Conservation (phyloP, 805 yeast genomes). For the Lipomyces anomalus region DNA sequence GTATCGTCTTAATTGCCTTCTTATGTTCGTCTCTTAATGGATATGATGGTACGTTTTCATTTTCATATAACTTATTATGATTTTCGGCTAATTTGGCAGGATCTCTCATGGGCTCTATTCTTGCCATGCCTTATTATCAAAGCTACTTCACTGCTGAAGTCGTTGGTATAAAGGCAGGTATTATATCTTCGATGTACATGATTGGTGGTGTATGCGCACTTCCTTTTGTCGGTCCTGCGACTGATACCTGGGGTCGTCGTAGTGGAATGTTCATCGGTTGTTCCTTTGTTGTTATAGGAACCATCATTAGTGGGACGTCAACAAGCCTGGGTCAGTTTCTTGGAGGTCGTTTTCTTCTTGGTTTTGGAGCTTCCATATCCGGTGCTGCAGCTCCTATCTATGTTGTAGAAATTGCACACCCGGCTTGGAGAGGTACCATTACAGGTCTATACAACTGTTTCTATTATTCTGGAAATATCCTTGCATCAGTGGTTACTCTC, state of each 20-base stretch:
- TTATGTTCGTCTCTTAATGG: conserved; percentile 12
- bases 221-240: background rate
- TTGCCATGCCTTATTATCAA: conserved; percentile 12
- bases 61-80: no score
- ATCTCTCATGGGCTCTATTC: conserved; percentile 11
- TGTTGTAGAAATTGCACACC: conserved; percentile 44
- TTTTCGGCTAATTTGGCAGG: no score
- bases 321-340: conserved; percentile 12
- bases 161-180: background rate
- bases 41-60: conserved; percentile 15
- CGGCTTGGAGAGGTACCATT: conserved; percentile 39
- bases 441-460: conserved; percentile 45
- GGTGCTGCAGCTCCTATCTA: conserved; percentile 11
- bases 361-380: conserved; percentile 15
- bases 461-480: conserved; percentile 49
- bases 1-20: conserved; percentile 5
- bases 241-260: conserved; percentile 7
- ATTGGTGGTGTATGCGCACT: conserved; percentile 1
- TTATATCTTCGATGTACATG: background rate
- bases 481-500: conserved; percentile 48
- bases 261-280: background rate
- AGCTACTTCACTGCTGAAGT: conserved; percentile 5
- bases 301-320: conserved; percentile 15
- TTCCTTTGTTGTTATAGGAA: conserved; percentile 3
- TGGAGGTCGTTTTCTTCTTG: conserved; percentile 17